Evolutionary conservation across 768 basidiomycete species (phyloP).

Genomic region (Auriscalpium microsporum): DNA sequence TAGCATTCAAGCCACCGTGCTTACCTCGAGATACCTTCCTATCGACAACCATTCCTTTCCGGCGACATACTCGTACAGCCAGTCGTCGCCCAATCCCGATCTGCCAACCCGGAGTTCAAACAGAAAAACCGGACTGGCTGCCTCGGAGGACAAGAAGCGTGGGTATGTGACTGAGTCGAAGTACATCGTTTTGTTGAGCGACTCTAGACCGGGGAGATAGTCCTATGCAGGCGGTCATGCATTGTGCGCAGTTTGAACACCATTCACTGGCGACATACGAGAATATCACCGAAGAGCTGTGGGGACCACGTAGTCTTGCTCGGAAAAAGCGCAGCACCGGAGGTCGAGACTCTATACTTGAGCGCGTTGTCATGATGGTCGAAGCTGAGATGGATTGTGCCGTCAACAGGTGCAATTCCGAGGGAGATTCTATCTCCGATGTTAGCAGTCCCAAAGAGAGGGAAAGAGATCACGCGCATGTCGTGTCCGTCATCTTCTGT

Average conservation of each 20-base stretch:
- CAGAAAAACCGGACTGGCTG: constrained; percentile 19
- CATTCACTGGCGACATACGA: constrained; percentile 6
- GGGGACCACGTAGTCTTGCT: constrained; percentile 17
- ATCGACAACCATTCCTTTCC: constrained; percentile 22
- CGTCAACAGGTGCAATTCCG: constrained; percentile 29
- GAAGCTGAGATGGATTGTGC: constrained; percentile 27
- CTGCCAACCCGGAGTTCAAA: constrained; percentile 28
- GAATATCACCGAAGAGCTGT: constrained; percentile 21
- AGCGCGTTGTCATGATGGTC: constrained; percentile 32
- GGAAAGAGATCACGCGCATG: constrained; percentile 13
- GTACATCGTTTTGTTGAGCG: constrained; percentile 21
- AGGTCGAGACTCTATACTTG: constrained; percentile 24
- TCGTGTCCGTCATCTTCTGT: constrained; percentile 31
- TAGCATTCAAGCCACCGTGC: not conserved
- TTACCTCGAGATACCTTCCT: constrained; percentile 28
- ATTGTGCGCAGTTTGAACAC: not conserved
- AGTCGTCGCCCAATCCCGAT: constrained; percentile 30
- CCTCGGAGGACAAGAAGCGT: constrained; percentile 20
- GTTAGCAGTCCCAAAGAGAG: not conserved
- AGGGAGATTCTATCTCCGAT: constrained; percentile 23
- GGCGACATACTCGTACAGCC: constrained; percentile 28
- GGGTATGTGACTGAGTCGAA: constrained; percentile 32
- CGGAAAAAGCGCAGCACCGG: constrained; percentile 25
- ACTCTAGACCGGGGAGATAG: constrained; percentile 26
- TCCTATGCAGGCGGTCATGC: constrained; percentile 13